Percentiles rank a stretch among this genome's conserved stretches.
phyloP scores from a whole-genome alignment of 208 protist genomes.

The Jaenimonas drosophilae region DNA sequence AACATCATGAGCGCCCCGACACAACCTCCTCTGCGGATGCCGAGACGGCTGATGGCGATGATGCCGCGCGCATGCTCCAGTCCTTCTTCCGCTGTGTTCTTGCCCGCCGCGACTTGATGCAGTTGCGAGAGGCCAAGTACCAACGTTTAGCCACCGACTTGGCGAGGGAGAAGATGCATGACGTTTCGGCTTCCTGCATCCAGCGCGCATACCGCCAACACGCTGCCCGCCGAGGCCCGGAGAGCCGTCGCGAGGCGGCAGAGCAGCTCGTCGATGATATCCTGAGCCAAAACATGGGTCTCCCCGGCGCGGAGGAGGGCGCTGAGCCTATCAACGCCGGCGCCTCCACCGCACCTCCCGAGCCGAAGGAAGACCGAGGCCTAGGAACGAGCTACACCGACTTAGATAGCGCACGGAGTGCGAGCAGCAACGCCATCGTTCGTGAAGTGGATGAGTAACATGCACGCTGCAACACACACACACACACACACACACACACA shows the following conservation, averaged over 20 bases:
- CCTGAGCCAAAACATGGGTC: constrained; percentile 1
- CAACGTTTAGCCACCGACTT: constrained; percentile 12
- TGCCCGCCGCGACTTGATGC: constrained; percentile 6
- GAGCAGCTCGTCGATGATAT: constrained; percentile 10
- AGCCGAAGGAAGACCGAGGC: constrained; percentile 3
- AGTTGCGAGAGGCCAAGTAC: constrained; percentile 4
- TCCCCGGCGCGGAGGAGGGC: too few species aligned
- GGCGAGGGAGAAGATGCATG: constrained; percentile 16
- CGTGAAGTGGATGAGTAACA: too few species aligned
- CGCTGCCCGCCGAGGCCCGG: constrained; percentile 13
- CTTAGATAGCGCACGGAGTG: too few species aligned
- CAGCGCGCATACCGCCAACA: constrained; percentile 56
- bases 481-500: too few species aligned
- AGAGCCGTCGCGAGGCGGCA: constrained; percentile 4
- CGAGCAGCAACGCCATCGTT: background rate
- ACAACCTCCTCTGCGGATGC: background rate
- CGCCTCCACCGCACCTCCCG: constrained; percentile 2
- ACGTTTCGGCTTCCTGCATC: constrained; percentile 40
- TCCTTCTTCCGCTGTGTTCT: constrained; percentile 9
- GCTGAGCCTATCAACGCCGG: constrained; percentile 5
- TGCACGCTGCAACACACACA: too few species aligned
- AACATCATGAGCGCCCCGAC: background rate
- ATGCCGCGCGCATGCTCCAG: constrained; percentile 21
- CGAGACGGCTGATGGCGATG: too few species aligned
- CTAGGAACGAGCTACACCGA: too few species aligned